Percentiles rank a stretch among this genome's conserved stretches.
phyloP scores from a whole-genome alignment of 805 yeast species.

The Nakazawaea holstii region DNA sequence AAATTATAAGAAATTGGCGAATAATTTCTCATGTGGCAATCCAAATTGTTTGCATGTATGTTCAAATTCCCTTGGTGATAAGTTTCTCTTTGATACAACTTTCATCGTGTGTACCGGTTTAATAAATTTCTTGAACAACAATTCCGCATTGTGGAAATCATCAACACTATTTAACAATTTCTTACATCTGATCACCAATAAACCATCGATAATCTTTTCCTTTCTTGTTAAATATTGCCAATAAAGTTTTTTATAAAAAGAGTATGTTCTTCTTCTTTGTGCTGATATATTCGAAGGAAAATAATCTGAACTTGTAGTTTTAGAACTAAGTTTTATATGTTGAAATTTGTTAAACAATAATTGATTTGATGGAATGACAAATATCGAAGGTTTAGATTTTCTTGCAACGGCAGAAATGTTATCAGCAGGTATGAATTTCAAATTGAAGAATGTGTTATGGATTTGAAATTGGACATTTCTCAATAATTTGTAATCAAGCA shows the following conservation, averaged over 20 bases:
- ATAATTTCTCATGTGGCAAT: conserved; percentile 6
- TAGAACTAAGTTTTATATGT: neutral
- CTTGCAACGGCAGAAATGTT: conserved; percentile 21
- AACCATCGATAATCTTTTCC: neutral
- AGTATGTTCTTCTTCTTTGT: neutral
- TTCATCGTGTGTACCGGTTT: neutral
- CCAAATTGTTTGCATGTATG: neutral
- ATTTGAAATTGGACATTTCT: neutral
- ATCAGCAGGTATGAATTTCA: conserved; percentile 17
- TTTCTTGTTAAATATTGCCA: neutral
- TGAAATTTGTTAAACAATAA: conserved; percentile 35
- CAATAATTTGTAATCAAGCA: neutral
- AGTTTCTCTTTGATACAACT: neutral
- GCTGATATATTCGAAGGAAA: conserved; percentile 31
- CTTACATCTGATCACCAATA: neutral
- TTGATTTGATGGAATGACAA: conserved; percentile 14
- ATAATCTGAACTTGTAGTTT: neutral
- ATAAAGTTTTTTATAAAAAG: conserved; percentile 2
- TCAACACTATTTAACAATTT: conserved; percentile 5
- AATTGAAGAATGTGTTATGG: neutral
- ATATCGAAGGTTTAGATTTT: conserved; percentile 27
- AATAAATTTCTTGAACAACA: neutral
- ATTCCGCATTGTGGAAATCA: neutral
- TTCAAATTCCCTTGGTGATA: neutral
- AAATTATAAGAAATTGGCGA: conserved; percentile 12